Conservation (phyloP, 164 flowering plant genomes). For the Cinnamomum chago region DNA sequence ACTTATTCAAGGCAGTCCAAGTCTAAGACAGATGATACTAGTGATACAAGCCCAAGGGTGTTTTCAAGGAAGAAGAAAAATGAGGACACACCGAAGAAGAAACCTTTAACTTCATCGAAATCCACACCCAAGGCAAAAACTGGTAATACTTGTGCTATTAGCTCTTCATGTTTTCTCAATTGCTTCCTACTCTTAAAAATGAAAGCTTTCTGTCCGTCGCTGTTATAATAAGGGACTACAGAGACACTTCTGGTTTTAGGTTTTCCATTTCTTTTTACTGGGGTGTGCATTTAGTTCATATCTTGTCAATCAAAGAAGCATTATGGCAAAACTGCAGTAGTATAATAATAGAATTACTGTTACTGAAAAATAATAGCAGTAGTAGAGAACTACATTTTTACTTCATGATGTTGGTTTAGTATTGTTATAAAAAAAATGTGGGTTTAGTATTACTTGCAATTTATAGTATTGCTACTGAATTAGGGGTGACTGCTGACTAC, state of each 20-base stretch:
- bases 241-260: not conserved
- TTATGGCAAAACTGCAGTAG: not conserved
- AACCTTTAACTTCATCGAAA: constrained; percentile 37
- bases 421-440: not conserved
- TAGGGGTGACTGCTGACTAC: not conserved
- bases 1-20: constrained; percentile 43
- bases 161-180: not conserved
- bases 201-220: constrained; percentile 14
- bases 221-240: constrained; percentile 25
- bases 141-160: constrained; percentile 22
- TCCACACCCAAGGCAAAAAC: constrained; percentile 48
- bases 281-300: not conserved
- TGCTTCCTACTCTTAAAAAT: not conserved
- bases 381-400: not conserved
- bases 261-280: not conserved
- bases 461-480: not conserved
- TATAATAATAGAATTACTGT: too few relatives aligned
- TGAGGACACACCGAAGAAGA: constrained; percentile 27
- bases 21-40: constrained; percentile 37
- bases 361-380: not conserved
- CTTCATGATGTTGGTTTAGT: not conserved
- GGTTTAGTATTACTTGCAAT: not conserved
- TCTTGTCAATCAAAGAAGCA: not conserved
- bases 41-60: constrained; percentile 43
- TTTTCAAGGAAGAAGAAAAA: constrained; percentile 64